phyloP scores from a whole-genome alignment of 768 basidiomycete species.

The Serendipita sp. region DNA sequence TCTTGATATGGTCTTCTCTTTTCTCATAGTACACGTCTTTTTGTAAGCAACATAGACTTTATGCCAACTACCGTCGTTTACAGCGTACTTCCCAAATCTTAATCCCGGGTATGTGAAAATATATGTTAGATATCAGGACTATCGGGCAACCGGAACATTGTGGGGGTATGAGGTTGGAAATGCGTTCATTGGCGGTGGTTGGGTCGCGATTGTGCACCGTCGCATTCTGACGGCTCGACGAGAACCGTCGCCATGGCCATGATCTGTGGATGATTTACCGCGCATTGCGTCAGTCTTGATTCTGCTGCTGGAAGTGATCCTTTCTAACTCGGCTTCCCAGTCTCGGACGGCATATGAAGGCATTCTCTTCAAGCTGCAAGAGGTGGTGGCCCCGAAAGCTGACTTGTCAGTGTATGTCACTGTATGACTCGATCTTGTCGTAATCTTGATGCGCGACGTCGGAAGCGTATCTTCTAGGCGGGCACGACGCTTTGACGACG shows the following conservation, averaged over 20 bases:
- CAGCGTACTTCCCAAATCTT: too few relatives aligned
- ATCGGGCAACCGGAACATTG: too few relatives aligned
- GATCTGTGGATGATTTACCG: neutral
- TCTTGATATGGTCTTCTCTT: neutral
- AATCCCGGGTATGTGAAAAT: too few relatives aligned
- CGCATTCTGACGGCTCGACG: neutral
- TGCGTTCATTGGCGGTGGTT: too few relatives aligned
- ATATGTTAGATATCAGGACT: too few relatives aligned
- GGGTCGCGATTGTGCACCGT: neutral
- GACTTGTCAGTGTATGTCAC: neutral
- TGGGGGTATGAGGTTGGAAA: too few relatives aligned
- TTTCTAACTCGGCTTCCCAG: constrained; percentile 66
- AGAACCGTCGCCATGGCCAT: neutral
- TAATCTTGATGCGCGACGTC: neutral
- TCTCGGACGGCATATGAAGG: constrained; percentile 26
- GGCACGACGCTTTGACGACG: neutral
- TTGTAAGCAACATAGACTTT: too few relatives aligned
- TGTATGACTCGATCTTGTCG: too few relatives aligned
- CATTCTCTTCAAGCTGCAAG: neutral
- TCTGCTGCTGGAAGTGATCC: constrained; percentile 50
- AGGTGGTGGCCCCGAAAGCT: neutral
- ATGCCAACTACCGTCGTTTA: too few relatives aligned
- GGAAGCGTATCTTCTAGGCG: neutral
- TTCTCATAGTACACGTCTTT: too few relatives aligned
- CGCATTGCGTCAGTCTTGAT: constrained; percentile 25